Evolutionary conservation across 805 yeast genomes (phyloP), one percentile per base, ranked within the genome.

Genomic region (Kuraishia piskuri): DNA sequence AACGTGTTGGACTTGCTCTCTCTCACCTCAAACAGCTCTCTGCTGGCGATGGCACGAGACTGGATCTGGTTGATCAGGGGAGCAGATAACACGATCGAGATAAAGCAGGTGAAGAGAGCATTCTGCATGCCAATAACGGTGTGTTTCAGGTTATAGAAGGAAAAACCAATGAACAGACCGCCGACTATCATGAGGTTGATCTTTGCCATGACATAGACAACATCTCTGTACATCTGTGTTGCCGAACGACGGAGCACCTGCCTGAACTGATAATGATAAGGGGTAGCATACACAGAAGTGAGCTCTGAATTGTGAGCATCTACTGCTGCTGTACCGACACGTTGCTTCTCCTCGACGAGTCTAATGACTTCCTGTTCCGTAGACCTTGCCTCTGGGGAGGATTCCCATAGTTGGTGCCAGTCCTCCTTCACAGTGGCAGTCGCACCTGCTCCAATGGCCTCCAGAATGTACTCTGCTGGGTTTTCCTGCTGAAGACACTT

Each of bases 391-490:
- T 69, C 66, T 1, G 67, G 66, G 2, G 70, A 67, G 65, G 67
- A 7, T 57, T 58, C 40, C 94, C 94, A 87, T 12, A 78, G 72
- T 10, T 82, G 79, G 64, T 73, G 72, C 84, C 88, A 87, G 65
- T 87, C 84, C 51, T 75, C 77, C 26, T 68, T 62, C 19, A 77
- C 79, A 52, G 70, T 62, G 2, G 89, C 84, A 25, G 89, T 84
- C 2, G 92, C 90, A 63, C 89, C 91, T 36, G 92, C 91, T 56
- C 92, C 92, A 66, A 87, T 83, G 54, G 81, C 81, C 56, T 83
- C 83, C 59, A 86, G 69, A 68, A 85, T 82, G 71, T 84, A 86
- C 67, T 85, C 91, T 36, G 90, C 90, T 22, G 91, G 90, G 58
- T 86, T 86, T 53, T 83, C 90, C 40, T 71, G 68, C 12, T 66